These are phyloP conservation scores for Tulasnella sp. DNA, from an alignment of 768 basidiomycete genomes.

Conservation along the genomic window DNA sequence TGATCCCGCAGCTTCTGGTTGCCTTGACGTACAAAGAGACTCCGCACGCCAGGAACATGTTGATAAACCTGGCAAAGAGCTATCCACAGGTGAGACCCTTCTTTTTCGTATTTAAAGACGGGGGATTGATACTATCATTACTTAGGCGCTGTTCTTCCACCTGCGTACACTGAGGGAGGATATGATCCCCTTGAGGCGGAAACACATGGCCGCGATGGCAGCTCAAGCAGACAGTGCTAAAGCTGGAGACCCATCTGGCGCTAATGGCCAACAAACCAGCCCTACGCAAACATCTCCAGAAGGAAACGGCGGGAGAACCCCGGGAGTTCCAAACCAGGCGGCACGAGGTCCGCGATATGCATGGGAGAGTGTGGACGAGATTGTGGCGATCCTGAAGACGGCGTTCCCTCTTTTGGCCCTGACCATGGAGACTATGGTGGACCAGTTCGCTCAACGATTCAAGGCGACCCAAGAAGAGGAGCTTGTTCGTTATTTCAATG, in stretches of 20 bases:
- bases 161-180: slow-evolving; percentile 79
- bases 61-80: slow-evolving; percentile 81
- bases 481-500: slow-evolving; percentile 81
- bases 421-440: slow-evolving; percentile 94
- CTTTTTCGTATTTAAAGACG: neutral
- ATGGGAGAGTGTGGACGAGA: slow-evolving; percentile 88
- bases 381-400: slow-evolving; percentile 88
- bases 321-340: slow-evolving; percentile 26
- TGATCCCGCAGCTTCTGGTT: slow-evolving; percentile 87
- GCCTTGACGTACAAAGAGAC: slow-evolving; percentile 88
- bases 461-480: slow-evolving; percentile 88
- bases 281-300: neutral
- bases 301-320: slow-evolving; percentile 17
- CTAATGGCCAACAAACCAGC: neutral
- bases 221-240: slow-evolving; percentile 17
- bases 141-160: slow-evolving; percentile 89
- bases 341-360: slow-evolving; percentile 43
- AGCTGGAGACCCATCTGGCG: neutral
- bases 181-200: slow-evolving; percentile 34
- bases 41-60: slow-evolving; percentile 81
- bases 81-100: slow-evolving; percentile 74
- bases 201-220: slow-evolving; percentile 30
- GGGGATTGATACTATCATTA: neutral
- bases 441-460: slow-evolving; percentile 85
- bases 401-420: slow-evolving; percentile 90